Evolutionary conservation across 805 yeast species (phyloP), one percentile per base, ranked within the genome.

Genomic region (Saccharomyces paradoxus): DNA sequence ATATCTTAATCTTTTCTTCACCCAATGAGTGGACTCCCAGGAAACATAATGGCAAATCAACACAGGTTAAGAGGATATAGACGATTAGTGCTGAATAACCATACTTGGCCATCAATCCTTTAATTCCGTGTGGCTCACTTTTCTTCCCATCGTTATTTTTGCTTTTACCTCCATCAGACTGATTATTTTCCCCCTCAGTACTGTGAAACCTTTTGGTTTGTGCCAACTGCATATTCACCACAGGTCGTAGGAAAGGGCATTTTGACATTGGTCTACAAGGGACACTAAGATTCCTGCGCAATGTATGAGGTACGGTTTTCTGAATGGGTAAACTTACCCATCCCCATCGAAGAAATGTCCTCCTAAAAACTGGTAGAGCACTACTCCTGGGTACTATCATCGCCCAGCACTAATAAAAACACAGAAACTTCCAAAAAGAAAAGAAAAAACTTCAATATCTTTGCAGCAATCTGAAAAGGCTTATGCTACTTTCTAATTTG

Each of bases 21-120:
- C 99, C 99, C 58, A 86, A 73, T 0, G 89, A 81, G 67, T 91
- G 97, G 12, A 94, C 98, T 29, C 87, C 63, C 8, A 87, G 58
- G 68, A 84, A 94, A 68, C 95, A 88, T 3, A 90, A 58, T 1
- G 98, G 97, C 59, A 88, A 76, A 66, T 94, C 98, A 28, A 94
- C 70, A 24, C 77, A 74, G 1, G 88, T 78, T n/a, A 94, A 67
- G 1, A 80, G 85, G 22, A 89, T 62, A 65, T 94, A 94, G 0
- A 92, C 89, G 13, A 89, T 96, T 13, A 92, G 72, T 0, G 96
- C 97, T 17, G 95, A 81, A 74, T 86, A 89, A 0, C 99, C 99
- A 69, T 94, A 94, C 65, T 87, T 86, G 65, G 87, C 84, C 64
- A 87, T 78, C 58, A 94, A 75, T 10, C 80, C 84, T 68, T 82